phyloP scores from a whole-genome alignment of 352 stramenopile genomes.

The Blastocystis sp. region DNA sequence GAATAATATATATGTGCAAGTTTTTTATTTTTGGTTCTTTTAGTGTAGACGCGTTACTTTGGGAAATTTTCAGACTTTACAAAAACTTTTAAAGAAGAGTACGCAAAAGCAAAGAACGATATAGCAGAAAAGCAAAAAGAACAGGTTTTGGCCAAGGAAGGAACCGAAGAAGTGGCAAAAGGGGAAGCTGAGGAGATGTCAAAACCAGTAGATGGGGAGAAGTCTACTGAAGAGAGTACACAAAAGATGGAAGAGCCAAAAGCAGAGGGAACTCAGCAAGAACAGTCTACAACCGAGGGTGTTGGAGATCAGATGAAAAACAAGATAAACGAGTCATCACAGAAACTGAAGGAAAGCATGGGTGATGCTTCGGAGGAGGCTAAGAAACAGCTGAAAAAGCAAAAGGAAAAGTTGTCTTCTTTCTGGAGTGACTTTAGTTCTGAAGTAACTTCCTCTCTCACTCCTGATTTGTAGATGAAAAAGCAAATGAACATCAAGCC shows the following conservation, averaged over 20 bases:
- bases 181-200: not conserved
- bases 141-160: not conserved
- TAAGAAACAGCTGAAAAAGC: slow-evolving; percentile 46
- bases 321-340: slow-evolving; percentile 14
- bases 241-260: slow-evolving; percentile 4
- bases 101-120: slow-evolving; percentile 28
- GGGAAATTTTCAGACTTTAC: slow-evolving; percentile 45
- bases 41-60: slow-evolving; percentile 9
- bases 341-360: slow-evolving; percentile 55
- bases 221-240: not conserved
- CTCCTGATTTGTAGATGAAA: slow-evolving; percentile 19
- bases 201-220: not conserved
- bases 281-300: not conserved
- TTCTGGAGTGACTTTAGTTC: slow-evolving; percentile 57
- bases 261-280: not conserved
- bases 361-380: not conserved
- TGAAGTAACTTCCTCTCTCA: not conserved
- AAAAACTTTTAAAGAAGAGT: slow-evolving; percentile 43
- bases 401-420: slow-evolving; percentile 9
- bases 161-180: not conserved
- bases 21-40: not conserved
- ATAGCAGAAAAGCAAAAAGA: not conserved
- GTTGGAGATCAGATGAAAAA: slow-evolving; percentile 12
- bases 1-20: slow-evolving; percentile 49
- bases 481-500: slow-evolving; percentile 39